These are phyloP conservation scores for Scedosporium aurantiacum DNA, from an alignment of 2,329 filamentous ascomycete species.

Conservation along the genomic window DNA sequence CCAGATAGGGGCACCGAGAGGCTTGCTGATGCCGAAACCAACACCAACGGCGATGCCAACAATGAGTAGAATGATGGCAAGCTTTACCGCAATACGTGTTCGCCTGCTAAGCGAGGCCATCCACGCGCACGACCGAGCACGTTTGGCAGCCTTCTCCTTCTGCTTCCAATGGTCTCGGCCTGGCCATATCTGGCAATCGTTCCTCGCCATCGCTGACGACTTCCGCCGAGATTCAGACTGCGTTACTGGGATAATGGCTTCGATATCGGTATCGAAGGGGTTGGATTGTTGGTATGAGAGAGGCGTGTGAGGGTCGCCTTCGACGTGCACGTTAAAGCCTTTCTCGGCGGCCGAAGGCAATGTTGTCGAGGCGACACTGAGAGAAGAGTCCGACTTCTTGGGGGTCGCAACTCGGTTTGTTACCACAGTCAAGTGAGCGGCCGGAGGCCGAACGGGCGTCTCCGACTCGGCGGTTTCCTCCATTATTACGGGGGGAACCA, in stretches of 20 bases:
- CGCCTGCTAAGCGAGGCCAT: slow-evolving; percentile 42
- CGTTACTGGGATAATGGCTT: slow-evolving; percentile 36
- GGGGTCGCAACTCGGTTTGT: neutral
- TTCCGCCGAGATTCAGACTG: slow-evolving; percentile 21
- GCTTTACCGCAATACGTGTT: slow-evolving; percentile 42
- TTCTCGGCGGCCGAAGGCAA: slow-evolving; percentile 10
- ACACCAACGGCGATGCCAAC: slow-evolving; percentile 43
- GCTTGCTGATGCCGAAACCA: slow-evolving; percentile 51
- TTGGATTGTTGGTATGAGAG: slow-evolving; percentile 29
- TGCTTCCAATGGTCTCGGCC: slow-evolving; percentile 48
- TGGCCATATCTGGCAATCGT: slow-evolving; percentile 48
- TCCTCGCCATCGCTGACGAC: slow-evolving; percentile 26
- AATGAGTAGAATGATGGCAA: slow-evolving; percentile 40
- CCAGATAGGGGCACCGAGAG: slow-evolving; percentile 49
- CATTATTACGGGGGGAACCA: neutral
- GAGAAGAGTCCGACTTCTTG: neutral
- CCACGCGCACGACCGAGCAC: slow-evolving; percentile 37
- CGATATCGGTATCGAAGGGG: slow-evolving; percentile 48
- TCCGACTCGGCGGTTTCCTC: neutral
- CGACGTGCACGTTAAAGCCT: slow-evolving; percentile 18
- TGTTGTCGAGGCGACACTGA: neutral
- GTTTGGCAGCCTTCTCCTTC: slow-evolving; percentile 46
- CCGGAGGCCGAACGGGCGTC: neutral
- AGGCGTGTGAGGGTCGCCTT: slow-evolving; percentile 32
- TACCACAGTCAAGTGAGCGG: neutral